Evolutionary conservation across 2,329 filamentous ascomycete species (phyloP), one percentile per base, ranked within the genome.

Genomic region (Aureobasidium vineae): DNA sequence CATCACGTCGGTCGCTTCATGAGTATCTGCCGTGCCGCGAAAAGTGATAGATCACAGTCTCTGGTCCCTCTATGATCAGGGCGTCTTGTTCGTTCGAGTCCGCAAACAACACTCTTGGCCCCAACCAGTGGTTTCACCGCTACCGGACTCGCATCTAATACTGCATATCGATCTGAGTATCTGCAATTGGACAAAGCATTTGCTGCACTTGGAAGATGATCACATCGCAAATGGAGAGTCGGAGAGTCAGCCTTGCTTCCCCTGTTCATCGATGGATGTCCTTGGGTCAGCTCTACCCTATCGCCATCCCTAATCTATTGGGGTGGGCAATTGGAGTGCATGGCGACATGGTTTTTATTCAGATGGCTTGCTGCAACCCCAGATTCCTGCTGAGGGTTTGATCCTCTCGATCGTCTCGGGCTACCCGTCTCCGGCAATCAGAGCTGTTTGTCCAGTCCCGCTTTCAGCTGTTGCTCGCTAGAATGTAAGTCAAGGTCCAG

Each of bases 41-140:
- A 65, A 53, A 65, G 28, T 65, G 50, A 56, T 41, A 28, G 61
- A 65, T 65, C 50, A 65, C 61, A 47, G 13, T 40, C 43, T 16
- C 21, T 43, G 36, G n/a, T 19, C 31, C 19, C 8, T 40, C 36
- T 31, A 40, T 50, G 41, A 50, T 26, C 57, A 50, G 23, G n/a
- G 57, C 28, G 45, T 53, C 26, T 19, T 38, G 28, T 50, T 21
- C 28, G 21, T 38, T 21, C 43, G 59, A 63, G 11, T n/a, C 45
- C 33, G 59, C 45, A 63, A 63, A 63, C 59, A 50, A 28, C 45
- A 50, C 11, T 26, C 43, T 38, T 28, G 59, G 50, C 45, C 59
- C 59, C 59, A 63, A 33, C 23, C 60, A 53, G 49, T 40, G 49
- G 61, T 65, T 54, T 33, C 61, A 65, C 50, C 61, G 50, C 60